Percentiles rank a stretch among this genome's conserved stretches.
Evolutionary conservation across 140 eudicot species (phyloP).

Genomic region (Erigeron philadelphicus): DNA sequence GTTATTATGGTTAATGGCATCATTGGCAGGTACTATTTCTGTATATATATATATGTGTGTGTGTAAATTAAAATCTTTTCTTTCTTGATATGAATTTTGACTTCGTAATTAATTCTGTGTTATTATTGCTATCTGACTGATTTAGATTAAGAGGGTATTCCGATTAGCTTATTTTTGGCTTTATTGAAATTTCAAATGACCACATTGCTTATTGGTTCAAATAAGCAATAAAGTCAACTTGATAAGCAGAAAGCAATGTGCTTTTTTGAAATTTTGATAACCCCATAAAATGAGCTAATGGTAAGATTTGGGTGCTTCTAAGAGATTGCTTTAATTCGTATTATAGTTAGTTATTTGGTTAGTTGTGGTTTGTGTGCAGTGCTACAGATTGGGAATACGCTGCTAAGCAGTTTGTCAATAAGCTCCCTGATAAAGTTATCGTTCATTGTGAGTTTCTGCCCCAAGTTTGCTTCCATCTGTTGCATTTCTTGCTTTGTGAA

Average conservation of each 20-base stretch:
- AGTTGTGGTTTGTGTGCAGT: conserved; percentile 36
- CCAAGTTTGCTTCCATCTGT: conserved; percentile 13
- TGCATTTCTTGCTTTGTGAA: not conserved
- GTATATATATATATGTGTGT: not conserved
- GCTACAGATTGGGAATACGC: conserved; percentile 91
- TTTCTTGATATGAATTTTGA: no score
- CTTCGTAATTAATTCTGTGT: no score
- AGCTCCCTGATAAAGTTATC: conserved; percentile 68
- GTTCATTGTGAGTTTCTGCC: conserved; percentile 67
- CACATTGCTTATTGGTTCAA: no score
- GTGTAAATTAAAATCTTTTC: no score
- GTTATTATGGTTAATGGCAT: conserved; percentile 87
- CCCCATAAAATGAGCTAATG: no score
- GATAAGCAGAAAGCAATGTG: no score
- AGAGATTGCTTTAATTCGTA: not conserved
- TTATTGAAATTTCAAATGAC: no score
- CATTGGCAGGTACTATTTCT: conserved; percentile 54
- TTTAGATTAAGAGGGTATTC: no score
- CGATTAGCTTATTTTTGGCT: no score
- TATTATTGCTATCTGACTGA: no score
- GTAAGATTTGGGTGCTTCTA: not conserved
- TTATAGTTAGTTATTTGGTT: conserved; percentile 9
- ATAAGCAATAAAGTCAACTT: no score
- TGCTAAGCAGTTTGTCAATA: conserved; percentile 74
- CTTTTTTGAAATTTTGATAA: no score